Percentiles rank a stretch among this genome's conserved stretches.
Conservation (phyloP, 2,329 filamentous ascomycete species). For the Aspergillus hiratsukae region DNA sequence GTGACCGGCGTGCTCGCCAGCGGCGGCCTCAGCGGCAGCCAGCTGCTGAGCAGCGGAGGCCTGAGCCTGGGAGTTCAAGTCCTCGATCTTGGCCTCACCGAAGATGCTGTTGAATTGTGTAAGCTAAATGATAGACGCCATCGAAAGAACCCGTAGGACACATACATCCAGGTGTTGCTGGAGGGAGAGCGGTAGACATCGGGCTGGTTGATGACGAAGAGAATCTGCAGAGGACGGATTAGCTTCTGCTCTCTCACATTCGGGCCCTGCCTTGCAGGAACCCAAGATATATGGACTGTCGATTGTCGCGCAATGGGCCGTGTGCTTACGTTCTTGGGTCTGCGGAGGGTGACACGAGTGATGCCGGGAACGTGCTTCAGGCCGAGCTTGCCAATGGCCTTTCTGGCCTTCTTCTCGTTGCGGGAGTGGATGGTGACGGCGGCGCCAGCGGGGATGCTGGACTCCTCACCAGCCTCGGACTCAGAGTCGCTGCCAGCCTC, state of each 20-base stretch:
- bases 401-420: slow-evolving; percentile 99
- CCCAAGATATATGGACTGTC: background rate
- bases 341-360: slow-evolving; percentile 93
- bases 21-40: slow-evolving; percentile 64
- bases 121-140: slow-evolving; percentile 13
- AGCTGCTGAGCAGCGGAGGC: slow-evolving; percentile 94
- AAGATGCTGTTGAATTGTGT: slow-evolving; percentile 68
- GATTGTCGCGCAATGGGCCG: slow-evolving; percentile 11
- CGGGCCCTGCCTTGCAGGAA: background rate
- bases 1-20: slow-evolving; percentile 57
- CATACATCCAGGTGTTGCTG: slow-evolving; percentile 99
- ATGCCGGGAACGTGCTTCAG: slow-evolving; percentile 95
- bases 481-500: slow-evolving; percentile 53
- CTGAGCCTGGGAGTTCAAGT: slow-evolving; percentile 97
- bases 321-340: slow-evolving; percentile 90
- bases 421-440: slow-evolving; percentile 91
- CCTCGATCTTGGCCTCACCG: slow-evolving; percentile 99
- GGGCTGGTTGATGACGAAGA: slow-evolving; percentile 99
- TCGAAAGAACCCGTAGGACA: slow-evolving; percentile 10
- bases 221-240: slow-evolving; percentile 60
- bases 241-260: slow-evolving; percentile 7
- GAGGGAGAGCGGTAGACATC: slow-evolving; percentile 99
- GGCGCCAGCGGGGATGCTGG: slow-evolving; percentile 74
- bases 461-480: slow-evolving; percentile 52
- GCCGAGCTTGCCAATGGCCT: slow-evolving; percentile 97